phyloP scores from a whole-genome alignment of 345 rosid genomes.

The Euclidium syriacum region DNA sequence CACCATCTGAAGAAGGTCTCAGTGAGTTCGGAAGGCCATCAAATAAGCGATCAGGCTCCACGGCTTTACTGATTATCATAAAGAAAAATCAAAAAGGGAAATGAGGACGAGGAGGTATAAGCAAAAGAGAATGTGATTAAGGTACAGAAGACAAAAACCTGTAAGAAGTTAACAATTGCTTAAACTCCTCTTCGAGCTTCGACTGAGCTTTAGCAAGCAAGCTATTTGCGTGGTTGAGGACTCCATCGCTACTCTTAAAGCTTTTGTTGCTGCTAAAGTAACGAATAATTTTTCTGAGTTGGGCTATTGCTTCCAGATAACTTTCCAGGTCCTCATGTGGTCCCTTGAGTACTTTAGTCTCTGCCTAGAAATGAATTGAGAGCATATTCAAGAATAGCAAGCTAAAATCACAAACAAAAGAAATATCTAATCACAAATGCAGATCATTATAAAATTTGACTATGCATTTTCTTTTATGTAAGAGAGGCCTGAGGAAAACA shows the following conservation, averaged over 20 bases:
- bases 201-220: slow-evolving; percentile 89
- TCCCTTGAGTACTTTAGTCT: slow-evolving; percentile 84
- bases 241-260: slow-evolving; percentile 66
- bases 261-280: slow-evolving; percentile 67
- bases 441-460: not conserved
- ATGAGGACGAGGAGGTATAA: not conserved
- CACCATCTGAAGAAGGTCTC: slow-evolving; percentile 70
- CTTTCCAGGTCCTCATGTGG: slow-evolving; percentile 94
- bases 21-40: slow-evolving; percentile 90
- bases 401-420: not conserved
- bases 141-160: slow-evolving; percentile 47
- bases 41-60: slow-evolving; percentile 94
- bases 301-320: slow-evolving; percentile 86
- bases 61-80: slow-evolving; percentile 65
- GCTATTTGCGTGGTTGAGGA: slow-evolving; percentile 60
- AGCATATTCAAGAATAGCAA: slow-evolving; percentile 14
- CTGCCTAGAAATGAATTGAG: slow-evolving; percentile 59
- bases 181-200: slow-evolving; percentile 92
- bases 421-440: not conserved
- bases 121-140: not conserved
- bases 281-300: slow-evolving; percentile 63
- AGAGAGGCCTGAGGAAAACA: not conserved
- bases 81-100: not conserved
- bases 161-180: slow-evolving; percentile 67
- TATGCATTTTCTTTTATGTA: not conserved